These are phyloP conservation scores for Asterella californica DNA, from an alignment of 225 moss, liverwort and hornwort genomes.

Conservation along the genomic window DNA sequence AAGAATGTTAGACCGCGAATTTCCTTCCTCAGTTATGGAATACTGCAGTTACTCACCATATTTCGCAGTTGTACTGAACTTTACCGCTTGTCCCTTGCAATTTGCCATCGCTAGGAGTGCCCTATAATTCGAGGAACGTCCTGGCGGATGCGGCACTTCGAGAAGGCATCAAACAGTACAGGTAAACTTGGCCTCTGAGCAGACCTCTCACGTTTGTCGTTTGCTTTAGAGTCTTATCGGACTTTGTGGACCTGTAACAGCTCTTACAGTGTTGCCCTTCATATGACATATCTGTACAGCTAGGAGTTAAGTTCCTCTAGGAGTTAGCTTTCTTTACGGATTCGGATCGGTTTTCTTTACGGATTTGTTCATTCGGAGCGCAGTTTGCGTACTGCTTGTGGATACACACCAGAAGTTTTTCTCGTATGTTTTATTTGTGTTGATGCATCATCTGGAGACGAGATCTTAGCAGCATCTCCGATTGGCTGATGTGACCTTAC, in stretches of 20 bases:
- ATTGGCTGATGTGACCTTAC: background rate
- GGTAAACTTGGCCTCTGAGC: conserved; percentile 30
- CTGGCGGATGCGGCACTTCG: conserved; percentile 74
- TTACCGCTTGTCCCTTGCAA: background rate
- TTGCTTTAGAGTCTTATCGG: background rate
- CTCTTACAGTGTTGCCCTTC: no score
- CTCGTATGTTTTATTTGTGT: background rate
- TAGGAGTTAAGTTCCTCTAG: no score
- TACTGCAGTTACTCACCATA: background rate
- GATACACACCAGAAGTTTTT: no score
- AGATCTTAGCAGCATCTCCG: background rate
- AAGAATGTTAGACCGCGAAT: background rate
- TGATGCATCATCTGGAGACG: background rate
- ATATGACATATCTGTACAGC: no score
- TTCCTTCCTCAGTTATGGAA: background rate
- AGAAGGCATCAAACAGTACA: conserved; percentile 70
- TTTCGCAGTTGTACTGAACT: background rate
- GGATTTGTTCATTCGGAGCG: background rate
- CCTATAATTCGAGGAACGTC: conserved; percentile 63
- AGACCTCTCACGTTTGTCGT: background rate
- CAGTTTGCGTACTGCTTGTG: background rate
- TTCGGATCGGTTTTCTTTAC: background rate
- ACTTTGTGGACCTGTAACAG: no score
- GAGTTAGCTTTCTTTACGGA: no score
- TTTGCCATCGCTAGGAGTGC: conserved; percentile 48